A percentile compares a stretch with the other conserved stretches of the same genome.
These are phyloP conservation scores for Cercophora sp. DNA, from an alignment of 495 filamentous ascomycete genomes.

Conservation along the genomic window DNA sequence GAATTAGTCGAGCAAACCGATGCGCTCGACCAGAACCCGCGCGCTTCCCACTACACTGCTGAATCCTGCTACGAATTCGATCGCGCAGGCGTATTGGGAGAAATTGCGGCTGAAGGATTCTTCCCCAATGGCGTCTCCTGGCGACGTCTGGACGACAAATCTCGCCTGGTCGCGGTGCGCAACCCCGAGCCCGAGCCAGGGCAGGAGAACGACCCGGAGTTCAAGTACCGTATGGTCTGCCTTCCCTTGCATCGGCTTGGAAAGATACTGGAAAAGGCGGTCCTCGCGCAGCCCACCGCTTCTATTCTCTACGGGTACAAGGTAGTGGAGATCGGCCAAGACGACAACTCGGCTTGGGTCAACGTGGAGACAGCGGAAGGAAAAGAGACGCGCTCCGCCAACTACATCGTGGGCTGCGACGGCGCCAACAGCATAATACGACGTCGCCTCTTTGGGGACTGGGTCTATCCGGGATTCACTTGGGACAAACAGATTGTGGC, in stretches of 20 bases:
- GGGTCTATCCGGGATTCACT: constrained; percentile 53
- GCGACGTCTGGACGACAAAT: constrained; percentile 42
- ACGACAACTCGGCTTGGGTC: constrained; percentile 39
- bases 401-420: constrained; percentile 57
- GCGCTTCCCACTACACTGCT: constrained; percentile 50
- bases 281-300: constrained; percentile 7
- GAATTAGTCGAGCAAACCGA: constrained; percentile 49
- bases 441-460: constrained; percentile 50
- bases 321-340: constrained; percentile 40
- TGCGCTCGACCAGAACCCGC: constrained; percentile 51
- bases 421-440: constrained; percentile 55
- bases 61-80: constrained; percentile 41
- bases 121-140: constrained; percentile 42
- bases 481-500: constrained; percentile 57
- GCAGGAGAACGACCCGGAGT: constrained; percentile 19
- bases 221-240: constrained; percentile 44
- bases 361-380: constrained; percentile 34
- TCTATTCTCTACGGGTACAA: constrained; percentile 26
- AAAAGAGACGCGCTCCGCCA: constrained; percentile 14
- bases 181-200: constrained; percentile 5
- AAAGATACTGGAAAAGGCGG: constrained; percentile 16
- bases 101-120: constrained; percentile 41
- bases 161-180: constrained; percentile 22
- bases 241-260: constrained; percentile 46
- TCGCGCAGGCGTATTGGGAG: constrained; percentile 48